phyloP scores from a whole-genome alignment of 306 rosid species.

The Malus sylvestris region DNA sequence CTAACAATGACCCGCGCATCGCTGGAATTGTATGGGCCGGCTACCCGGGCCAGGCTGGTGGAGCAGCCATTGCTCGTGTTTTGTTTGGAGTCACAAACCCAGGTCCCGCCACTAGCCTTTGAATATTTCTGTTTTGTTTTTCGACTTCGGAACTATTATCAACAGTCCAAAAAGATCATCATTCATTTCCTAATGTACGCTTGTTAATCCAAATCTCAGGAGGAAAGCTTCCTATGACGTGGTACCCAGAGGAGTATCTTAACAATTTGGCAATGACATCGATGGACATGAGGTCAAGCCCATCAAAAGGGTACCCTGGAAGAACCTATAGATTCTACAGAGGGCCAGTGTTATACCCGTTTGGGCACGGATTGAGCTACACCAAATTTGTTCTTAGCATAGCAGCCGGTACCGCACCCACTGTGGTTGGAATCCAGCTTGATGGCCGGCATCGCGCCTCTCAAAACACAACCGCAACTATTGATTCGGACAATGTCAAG shows the following conservation, averaged over 20 bases:
- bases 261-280: conserved; percentile 64
- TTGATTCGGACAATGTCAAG: conserved; percentile 27
- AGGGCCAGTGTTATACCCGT: conserved; percentile 72
- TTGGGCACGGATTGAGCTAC: conserved; percentile 69
- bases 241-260: conserved; percentile 79
- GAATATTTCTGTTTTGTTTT: background rate
- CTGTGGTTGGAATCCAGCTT: conserved; percentile 38
- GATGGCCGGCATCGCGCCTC: conserved; percentile 35
- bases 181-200: background rate
- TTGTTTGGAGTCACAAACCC: conserved; percentile 58
- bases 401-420: conserved; percentile 37
- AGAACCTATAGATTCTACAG: conserved; percentile 76
- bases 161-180: background rate
- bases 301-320: conserved; percentile 54
- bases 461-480: background rate
- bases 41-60: conserved; percentile 91
- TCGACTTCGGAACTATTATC: background rate
- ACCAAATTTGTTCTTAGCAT: conserved; percentile 50
- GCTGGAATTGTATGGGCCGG: conserved; percentile 72
- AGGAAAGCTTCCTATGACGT: conserved; percentile 80
- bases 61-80: conserved; percentile 74
- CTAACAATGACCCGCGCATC: conserved; percentile 45
- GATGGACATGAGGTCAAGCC: conserved; percentile 70
- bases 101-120: conserved; percentile 28
- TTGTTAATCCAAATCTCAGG: conserved; percentile 24